phyloP scores from a whole-genome alignment of 768 basidiomycete species.

The Saitozyma sp. region DNA sequence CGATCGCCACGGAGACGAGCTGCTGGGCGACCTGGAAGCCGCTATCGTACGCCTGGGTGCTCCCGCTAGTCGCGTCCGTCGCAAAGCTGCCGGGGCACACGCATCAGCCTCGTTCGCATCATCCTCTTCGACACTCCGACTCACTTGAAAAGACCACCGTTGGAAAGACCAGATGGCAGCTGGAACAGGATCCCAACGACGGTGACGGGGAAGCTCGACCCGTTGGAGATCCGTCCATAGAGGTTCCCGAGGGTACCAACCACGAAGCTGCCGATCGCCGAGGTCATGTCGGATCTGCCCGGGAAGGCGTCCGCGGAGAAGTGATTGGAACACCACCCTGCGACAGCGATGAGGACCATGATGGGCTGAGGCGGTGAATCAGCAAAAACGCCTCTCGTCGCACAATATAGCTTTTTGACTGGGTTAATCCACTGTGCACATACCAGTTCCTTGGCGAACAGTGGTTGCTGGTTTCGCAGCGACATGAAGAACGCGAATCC shows the following conservation, averaged over 20 bases:
- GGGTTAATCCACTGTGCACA: neutral
- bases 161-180: conserved; percentile 76
- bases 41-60: conserved; percentile 60
- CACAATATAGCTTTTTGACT: no score
- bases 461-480: conserved; percentile 54
- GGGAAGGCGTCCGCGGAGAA: conserved; percentile 63
- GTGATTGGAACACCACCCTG: conserved; percentile 78
- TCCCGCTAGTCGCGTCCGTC: conserved; percentile 42
- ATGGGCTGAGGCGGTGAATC: conserved; percentile 30
- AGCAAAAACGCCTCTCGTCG: no score
- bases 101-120: neutral
- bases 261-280: conserved; percentile 77
- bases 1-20: conserved; percentile 74
- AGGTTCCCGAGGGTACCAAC: conserved; percentile 78
- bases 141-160: conserved; percentile 72
- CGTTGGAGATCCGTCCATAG: conserved; percentile 68
- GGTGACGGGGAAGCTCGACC: conserved; percentile 75
- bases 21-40: conserved; percentile 68
- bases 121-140: neutral
- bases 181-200: conserved; percentile 80
- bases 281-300: conserved; percentile 72
- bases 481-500: conserved; percentile 52
- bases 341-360: conserved; percentile 62
- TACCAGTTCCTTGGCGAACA: conserved; percentile 52
- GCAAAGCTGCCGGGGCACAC: conserved; percentile 16